These are phyloP conservation scores for Cyclanthera cordifolia DNA, from an alignment of 306 rosid genomes.

Conservation along the genomic window DNA sequence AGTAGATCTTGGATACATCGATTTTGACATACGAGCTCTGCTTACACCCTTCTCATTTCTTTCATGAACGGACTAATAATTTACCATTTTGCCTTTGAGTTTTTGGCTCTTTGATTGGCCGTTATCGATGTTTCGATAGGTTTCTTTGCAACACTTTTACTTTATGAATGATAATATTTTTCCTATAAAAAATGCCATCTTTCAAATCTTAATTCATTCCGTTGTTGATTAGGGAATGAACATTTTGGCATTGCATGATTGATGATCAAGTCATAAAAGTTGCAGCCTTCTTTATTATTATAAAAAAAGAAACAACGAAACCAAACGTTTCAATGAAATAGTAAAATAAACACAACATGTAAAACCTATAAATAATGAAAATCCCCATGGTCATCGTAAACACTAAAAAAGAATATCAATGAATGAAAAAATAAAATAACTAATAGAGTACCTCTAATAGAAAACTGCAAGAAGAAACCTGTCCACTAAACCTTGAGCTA, in stretches of 20 bases:
- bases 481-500: slow-evolving; percentile 22
- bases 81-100: no score
- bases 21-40: no score
- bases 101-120: no score
- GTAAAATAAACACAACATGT: neutral
- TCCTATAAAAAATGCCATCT: neutral
- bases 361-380: neutral
- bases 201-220: neutral
- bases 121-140: no score
- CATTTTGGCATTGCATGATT: neutral
- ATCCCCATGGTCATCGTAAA: neutral
- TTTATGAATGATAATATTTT: no score
- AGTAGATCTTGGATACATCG: no score
- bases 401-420: neutral
- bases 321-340: neutral
- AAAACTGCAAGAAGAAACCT: slow-evolving; percentile 41
- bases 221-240: neutral
- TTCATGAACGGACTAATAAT: no score
- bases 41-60: no score
- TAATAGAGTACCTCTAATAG: slow-evolving; percentile 41
- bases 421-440: slow-evolving; percentile 10
- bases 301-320: neutral
- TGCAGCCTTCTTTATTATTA: neutral
- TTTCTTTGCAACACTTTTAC: no score
- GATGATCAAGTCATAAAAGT: neutral